Evolutionary conservation across 495 filamentous ascomycete species (phyloP).

Genomic region (Geoglossum glabrum): DNA sequence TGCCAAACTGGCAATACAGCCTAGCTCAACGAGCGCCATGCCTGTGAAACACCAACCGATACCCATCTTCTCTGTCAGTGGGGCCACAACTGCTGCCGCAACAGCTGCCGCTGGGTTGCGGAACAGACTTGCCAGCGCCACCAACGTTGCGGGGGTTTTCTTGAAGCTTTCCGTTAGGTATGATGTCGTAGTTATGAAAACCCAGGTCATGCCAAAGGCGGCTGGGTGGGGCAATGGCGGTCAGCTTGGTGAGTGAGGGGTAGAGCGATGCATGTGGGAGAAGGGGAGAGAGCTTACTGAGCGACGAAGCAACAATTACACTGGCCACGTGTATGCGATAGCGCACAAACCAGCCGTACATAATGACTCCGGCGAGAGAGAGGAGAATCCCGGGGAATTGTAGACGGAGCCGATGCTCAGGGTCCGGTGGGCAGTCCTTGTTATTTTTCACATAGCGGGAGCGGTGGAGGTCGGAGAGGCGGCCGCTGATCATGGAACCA

Average conservation of each 20-base stretch:
- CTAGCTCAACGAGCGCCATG: conserved; percentile 11
- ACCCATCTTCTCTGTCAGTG: conserved; percentile 12
- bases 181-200: conserved; percentile 16
- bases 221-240: not conserved
- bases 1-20: conserved; percentile 6
- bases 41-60: conserved; percentile 18
- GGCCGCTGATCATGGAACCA: conserved; percentile 14
- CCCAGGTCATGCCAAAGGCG: conserved; percentile 13
- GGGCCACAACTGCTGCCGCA: conserved; percentile 13
- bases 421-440: conserved; percentile 4
- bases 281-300: too few species aligned
- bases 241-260: too few species aligned
- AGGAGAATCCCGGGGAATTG: conserved; percentile 16
- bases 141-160: conserved; percentile 11
- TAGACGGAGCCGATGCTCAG: conserved; percentile 13
- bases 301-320: conserved; percentile 9
- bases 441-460: conserved; percentile 3
- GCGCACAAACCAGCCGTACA: conserved; percentile 20
- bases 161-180: conserved; percentile 17
- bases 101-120: conserved; percentile 18
- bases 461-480: conserved; percentile 13
- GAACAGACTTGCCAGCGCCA: conserved; percentile 16
- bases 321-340: conserved; percentile 11
- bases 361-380: conserved; percentile 10
- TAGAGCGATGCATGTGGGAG: too few species aligned